Conservation (phyloP, 805 yeast genomes). For the Candida mattraensis region DNA sequence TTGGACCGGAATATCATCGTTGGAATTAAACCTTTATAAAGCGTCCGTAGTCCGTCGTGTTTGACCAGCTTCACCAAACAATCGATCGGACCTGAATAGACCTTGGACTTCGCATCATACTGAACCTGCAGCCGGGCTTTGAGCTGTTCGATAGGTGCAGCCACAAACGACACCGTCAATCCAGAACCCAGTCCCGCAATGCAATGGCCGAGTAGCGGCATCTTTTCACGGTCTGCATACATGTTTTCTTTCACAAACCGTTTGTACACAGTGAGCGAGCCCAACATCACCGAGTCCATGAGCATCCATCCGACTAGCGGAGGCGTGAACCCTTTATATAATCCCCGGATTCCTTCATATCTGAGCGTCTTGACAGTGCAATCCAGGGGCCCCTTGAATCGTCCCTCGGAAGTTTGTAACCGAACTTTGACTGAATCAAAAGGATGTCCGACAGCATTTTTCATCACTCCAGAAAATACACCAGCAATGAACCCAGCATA, state of each 20-base stretch:
- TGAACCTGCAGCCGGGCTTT: conserved; percentile 90
- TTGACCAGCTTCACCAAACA: conserved; percentile 60
- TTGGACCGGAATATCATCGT: conserved; percentile 87
- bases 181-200: conserved; percentile 84
- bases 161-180: conserved; percentile 90
- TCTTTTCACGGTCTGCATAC: conserved; percentile 56
- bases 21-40: conserved; percentile 79
- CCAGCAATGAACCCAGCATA: conserved; percentile 87
- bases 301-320: conserved; percentile 92
- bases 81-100: conserved; percentile 78
- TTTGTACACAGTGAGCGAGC: conserved; percentile 78
- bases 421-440: conserved; percentile 89
- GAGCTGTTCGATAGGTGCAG: conserved; percentile 89
- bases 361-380: conserved; percentile 70
- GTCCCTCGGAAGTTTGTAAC: conserved; percentile 70
- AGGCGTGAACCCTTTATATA: conserved; percentile 90
- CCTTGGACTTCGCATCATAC: conserved; percentile 69
- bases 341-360: conserved; percentile 76
- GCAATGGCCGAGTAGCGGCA: conserved; percentile 75
- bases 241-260: conserved; percentile 62
- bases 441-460: conserved; percentile 90
- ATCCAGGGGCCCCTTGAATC: conserved; percentile 80
- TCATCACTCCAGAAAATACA: conserved; percentile 80
- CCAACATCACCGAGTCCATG: conserved; percentile 91
- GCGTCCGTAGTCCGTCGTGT: conserved; percentile 66